Evolutionary conservation across 2,329 filamentous ascomycete genomes (phyloP), one percentile per base, ranked within the genome.

Genomic region (Penicillium sp.): DNA sequence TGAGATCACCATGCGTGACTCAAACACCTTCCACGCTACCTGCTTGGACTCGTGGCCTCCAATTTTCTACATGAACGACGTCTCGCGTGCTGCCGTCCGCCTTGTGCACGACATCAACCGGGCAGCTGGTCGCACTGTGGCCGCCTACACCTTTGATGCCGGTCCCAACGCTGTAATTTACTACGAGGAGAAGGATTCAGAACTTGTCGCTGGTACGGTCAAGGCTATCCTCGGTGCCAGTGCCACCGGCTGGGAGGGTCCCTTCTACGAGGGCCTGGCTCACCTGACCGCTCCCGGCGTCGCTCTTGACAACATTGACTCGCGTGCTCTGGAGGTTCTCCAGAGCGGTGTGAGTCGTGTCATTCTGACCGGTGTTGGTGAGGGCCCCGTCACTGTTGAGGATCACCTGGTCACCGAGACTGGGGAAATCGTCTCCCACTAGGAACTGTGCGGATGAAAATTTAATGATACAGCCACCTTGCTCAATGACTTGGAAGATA

Each of bases 1-100:
- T 26, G 88, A 91, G 75, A 85, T 97, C 64, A 97, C 95, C 16
- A 99, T 97, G 93, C 89, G 89, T 76, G 95, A 99, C 76, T 96
- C 91, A 74, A 99, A 99, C 81, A 92, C 88, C 61, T 99, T 99
- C 87, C 95, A 99, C 78, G 92, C 95, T 40, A 92, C 89, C 59
- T 98, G 95, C 76, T 83, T 96, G 70, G 95, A 99, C 76, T 98
- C 95, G 1, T 93, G 92, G 80, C 95, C 96, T 48, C 95, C 96
- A 19, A 99, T 99, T 75, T 97, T 97, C 80, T 99, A 99, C 83
- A 89, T 99, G 84, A 99, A 97, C 79, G 95, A 99, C 75, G 89
- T 94, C 16, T 94, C 90, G 22, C 84, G 90, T 40, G 92, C 94
- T 1, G 93, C 94, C 6, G 92, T 99, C 62, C 85, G 92, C 55